Base-by-base conservation (phyloP, 1,284 basidiomycete species). In the Tilletia walkeri region DNA sequence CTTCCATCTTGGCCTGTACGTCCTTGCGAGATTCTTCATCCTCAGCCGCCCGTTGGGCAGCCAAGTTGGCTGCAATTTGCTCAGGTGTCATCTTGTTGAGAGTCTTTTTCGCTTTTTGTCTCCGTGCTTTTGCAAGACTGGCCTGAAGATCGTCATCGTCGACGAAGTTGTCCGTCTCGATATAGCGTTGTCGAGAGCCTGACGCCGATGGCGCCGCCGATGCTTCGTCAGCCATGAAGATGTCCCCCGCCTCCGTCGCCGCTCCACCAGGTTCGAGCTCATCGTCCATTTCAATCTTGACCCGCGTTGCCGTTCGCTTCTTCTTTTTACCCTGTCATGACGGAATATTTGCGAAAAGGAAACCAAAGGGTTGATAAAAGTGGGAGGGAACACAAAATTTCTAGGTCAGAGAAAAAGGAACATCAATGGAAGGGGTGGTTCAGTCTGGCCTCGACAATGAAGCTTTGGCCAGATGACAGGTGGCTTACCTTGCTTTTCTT, bases 111-210 rank as follows among this genome's bases (percentile, higher is more conserved):
- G 93, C 88, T 77, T 92, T 92, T 49, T 90, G 90, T 78, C 92
- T 88, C 71, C 96, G 88, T 70, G 92, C 89, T 20, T 92, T 89
- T 34, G 95, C 91, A 68, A 99, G 87, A 38, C 92, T 93, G 45
- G 92, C 92, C 86, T 97, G 94, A 49, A 99, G 88, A 81, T 99
- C 96, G 84, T 99, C 96, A 84, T 99, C 96, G 85, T 99, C 96
- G 75, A 99, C 91, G 84, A 98, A 92, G 85, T 97, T 81, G 39
- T 82, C 81, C 5, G 75, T 76, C 36, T 71, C 69, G n/a, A 69
- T 34, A 39, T 67, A 56, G 1, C 73, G 68, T 14, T 65, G 12
- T 24, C 49, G 53, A 41, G 48, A 36, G 9, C 16, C 45, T 47
- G 34, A 12, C 12, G 34, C 36, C 18, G 1, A 7, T 4, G 34